These are phyloP conservation scores for Prototheca cutis DNA, from an alignment of 163 green algal species.

Conservation along the genomic window DNA sequence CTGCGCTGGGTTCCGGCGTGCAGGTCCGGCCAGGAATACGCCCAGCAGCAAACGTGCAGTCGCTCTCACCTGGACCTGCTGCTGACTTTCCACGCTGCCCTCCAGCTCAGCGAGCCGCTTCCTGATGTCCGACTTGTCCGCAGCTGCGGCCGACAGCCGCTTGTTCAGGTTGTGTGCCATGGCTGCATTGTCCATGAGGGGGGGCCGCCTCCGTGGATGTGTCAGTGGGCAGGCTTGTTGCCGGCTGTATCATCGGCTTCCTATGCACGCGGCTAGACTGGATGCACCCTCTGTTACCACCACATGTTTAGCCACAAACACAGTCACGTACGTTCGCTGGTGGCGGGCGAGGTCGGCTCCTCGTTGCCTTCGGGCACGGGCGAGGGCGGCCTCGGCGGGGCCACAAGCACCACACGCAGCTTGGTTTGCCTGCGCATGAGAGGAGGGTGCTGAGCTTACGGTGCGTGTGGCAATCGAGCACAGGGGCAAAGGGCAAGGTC, in stretches of 20 bases:
- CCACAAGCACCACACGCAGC: constrained; percentile 51
- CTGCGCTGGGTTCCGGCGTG: too few relatives aligned
- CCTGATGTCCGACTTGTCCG: constrained; percentile 27
- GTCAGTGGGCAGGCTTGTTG: not conserved
- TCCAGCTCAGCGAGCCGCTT: constrained; percentile 23
- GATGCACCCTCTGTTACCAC: too few relatives aligned
- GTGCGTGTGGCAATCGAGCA: too few relatives aligned
- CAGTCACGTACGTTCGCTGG: not conserved
- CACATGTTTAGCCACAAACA: too few relatives aligned
- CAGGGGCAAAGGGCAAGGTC: too few relatives aligned
- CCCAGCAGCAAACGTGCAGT: not conserved
- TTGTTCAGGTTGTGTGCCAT: constrained; percentile 6
- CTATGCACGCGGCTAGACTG: too few relatives aligned
- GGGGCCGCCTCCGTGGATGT: too few relatives aligned
- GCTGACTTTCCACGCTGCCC: not conserved
- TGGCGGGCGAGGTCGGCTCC: constrained; percentile 15
- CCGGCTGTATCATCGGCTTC: not conserved
- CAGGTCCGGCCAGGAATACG: not conserved
- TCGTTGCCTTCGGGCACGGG: constrained; percentile 54
- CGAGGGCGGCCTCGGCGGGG: constrained; percentile 51
- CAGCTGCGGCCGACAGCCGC: constrained; percentile 7
- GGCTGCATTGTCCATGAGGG: too few relatives aligned
- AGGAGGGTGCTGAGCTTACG: too few relatives aligned
- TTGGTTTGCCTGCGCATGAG: constrained; percentile 34
- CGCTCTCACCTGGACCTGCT: not conserved